Evolutionary conservation across 2,329 filamentous ascomycete species (phyloP), one percentile per base, ranked within the genome.

Genomic region (Aspergillus sp.): DNA sequence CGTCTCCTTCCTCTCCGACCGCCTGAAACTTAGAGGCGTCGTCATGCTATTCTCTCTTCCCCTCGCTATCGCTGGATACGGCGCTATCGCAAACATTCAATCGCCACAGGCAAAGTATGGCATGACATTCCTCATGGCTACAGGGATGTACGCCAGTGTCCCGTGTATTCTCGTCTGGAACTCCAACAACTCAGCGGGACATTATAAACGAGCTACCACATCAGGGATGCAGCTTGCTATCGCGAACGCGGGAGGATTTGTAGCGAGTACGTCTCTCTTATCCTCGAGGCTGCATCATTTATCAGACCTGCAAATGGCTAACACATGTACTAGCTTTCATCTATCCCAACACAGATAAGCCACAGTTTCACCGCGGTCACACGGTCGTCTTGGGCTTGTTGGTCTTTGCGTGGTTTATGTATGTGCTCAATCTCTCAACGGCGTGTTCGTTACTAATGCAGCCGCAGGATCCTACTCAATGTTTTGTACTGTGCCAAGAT

Each of bases 181-280:
- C 60, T 83, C 84, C 2, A 89, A 89, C 67, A 89, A 89, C 68
- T 86, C 82, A 0, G 85, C 86, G 0, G 86, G 84, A 0, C 87
- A 90, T 67, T 90, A 89, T 67, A 90, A 90, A 70, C 77, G 87
- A 14, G 87, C 88, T 0, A 89, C 87, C 0, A 87, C 86, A 0
- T 84, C 83, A 1, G 87, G 83, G 0, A 65, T 89, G 63, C 86
- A 90, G 70, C 76, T 90, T 24, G 83, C 83, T 1, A 84, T 89
- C 62, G 87, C 86, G 0, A 90, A 90, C 62, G 83, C 80, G 7
- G 86, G 86, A 46, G 87, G 87, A 0, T 88, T 89, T 63, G 85
- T 89, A 2, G 83, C 86, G 0, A 84, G 81, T 79, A 65, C 63
- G 77, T 68, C 11, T 11, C 3, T 7, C 21, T 7, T 24, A 5